phyloP scores from a whole-genome alignment of 169 alveolate genomes.

The Plasmodium malariae region DNA sequence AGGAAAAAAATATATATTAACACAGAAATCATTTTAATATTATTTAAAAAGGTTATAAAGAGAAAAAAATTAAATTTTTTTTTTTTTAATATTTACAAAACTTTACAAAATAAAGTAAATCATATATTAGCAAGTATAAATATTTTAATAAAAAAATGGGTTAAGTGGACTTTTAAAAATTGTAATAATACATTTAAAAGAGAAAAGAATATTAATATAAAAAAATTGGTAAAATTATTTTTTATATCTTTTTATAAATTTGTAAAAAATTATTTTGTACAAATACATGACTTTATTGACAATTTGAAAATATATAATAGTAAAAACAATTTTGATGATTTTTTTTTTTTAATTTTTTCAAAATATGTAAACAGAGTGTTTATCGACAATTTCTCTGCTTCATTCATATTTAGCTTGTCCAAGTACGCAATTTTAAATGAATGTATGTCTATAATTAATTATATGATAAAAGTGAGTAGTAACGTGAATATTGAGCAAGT shows the following conservation, averaged over 20 bases:
- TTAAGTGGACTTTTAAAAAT: conserved; percentile 38
- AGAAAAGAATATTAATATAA: conserved; percentile 45
- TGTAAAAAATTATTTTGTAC: conserved; percentile 49
- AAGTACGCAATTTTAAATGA: conserved; percentile 23
- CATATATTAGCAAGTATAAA: conserved; percentile 38
- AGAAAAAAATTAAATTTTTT: conserved; percentile 6
- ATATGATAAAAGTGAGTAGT: conserved; percentile 10
- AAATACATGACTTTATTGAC: conserved; percentile 5
- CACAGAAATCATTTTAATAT: conserved; percentile 34
- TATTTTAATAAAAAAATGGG: conserved; percentile 45
- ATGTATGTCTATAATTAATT: conserved; percentile 26
- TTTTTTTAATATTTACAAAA: conserved; percentile 18
- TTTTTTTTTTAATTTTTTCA: conserved; percentile 38
- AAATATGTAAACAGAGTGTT: conserved; percentile 57
- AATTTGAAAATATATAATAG: conserved; percentile 11
- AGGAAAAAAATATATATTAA: conserved; percentile 29
- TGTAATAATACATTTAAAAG: conserved; percentile 28
- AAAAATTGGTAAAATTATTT: conserved; percentile 47
- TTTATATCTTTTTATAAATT: conserved; percentile 63
- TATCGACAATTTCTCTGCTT: conserved; percentile 32
- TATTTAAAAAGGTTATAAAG: conserved; percentile 49
- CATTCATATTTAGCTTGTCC: conserved; percentile 36
- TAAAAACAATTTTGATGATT: conserved; percentile 12
- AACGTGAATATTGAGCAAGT: conserved; percentile 5
- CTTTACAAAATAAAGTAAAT: conserved; percentile 23